phyloP scores from a whole-genome alignment of 208 protist genomes.

The Ichthyophonus hoferi region DNA sequence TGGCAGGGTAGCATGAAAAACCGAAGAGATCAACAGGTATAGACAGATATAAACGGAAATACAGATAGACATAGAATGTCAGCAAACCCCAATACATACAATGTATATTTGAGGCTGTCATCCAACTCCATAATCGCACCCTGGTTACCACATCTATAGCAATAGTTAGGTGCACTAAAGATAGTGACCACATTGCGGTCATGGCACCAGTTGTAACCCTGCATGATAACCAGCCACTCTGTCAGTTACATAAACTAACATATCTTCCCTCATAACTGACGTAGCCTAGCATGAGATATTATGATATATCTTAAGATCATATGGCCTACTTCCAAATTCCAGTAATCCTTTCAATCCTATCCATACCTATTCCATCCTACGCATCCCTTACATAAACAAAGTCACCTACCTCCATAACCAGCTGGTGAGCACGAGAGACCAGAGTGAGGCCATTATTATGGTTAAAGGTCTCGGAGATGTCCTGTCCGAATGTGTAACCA shows the following conservation, averaged over 20 bases:
- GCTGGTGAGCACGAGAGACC: slow-evolving; percentile 89
- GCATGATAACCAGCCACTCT: no score
- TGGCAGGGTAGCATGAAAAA: not conserved
- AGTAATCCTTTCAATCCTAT: no score
- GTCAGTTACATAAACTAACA: no score
- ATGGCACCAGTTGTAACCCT: slow-evolving; percentile 95
- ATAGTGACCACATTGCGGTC: slow-evolving; percentile 95
- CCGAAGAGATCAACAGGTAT: not conserved
- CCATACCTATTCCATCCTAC: no score
- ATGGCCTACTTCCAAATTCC: no score
- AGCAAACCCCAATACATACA: slow-evolving; percentile 49
- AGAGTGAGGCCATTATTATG: slow-evolving; percentile 94
- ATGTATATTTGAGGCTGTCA: slow-evolving; percentile 94
- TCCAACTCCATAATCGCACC: slow-evolving; percentile 92
- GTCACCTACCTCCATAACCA: slow-evolving; percentile 85
- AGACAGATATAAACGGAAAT: not conserved
- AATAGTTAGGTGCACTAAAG: slow-evolving; percentile 98
- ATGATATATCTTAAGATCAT: no score
- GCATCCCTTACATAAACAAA: no score
- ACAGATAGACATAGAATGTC: not conserved
- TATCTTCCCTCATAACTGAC: no score
- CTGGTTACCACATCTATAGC: slow-evolving; percentile 94
- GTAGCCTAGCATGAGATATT: no score
- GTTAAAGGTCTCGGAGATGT: slow-evolving; percentile 95
- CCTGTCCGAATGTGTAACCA: slow-evolving; percentile 94